These are phyloP conservation scores for Alternaria metachromatica DNA, from an alignment of 2,329 filamentous ascomycete species.

Conservation along the genomic window DNA sequence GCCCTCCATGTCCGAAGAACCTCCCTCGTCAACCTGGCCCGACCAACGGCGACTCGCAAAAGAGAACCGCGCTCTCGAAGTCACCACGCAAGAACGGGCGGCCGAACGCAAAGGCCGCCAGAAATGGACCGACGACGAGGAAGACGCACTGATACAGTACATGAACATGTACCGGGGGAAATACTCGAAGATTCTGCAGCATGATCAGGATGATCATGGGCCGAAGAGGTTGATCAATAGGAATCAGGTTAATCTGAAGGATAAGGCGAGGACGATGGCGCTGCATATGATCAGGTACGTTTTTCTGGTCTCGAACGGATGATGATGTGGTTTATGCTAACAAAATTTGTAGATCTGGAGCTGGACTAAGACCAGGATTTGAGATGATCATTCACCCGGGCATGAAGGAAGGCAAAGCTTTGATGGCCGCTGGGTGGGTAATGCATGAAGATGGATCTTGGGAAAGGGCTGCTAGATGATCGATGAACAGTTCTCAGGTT, in stretches of 20 bases:
- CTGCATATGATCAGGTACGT: constrained; percentile 50
- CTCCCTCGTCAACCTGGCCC: constrained; percentile 21
- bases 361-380: constrained; percentile 38
- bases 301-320: neutral
- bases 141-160: constrained; percentile 55
- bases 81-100: neutral
- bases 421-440: constrained; percentile 17
- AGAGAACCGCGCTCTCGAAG: constrained; percentile 15
- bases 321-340: constrained; percentile 10
- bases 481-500: neutral
- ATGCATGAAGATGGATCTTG: constrained; percentile 8
- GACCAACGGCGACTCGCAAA: constrained; percentile 26
- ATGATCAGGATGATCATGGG: constrained; percentile 30
- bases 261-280: constrained; percentile 53
- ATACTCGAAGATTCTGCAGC: constrained; percentile 56
- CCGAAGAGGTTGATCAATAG: constrained; percentile 44
- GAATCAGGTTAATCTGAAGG: constrained; percentile 60
- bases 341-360: constrained; percentile 28
- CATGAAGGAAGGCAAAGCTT: constrained; percentile 21
- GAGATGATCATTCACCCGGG: constrained; percentile 27
- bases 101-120: constrained; percentile 25
- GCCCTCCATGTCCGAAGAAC: constrained; percentile 37
- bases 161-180: constrained; percentile 55
- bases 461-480: neutral
- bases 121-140: constrained; percentile 41